phyloP scores from a whole-genome alignment of 2,329 filamentous ascomycete species.

The Sclerotinia nivalis region DNA sequence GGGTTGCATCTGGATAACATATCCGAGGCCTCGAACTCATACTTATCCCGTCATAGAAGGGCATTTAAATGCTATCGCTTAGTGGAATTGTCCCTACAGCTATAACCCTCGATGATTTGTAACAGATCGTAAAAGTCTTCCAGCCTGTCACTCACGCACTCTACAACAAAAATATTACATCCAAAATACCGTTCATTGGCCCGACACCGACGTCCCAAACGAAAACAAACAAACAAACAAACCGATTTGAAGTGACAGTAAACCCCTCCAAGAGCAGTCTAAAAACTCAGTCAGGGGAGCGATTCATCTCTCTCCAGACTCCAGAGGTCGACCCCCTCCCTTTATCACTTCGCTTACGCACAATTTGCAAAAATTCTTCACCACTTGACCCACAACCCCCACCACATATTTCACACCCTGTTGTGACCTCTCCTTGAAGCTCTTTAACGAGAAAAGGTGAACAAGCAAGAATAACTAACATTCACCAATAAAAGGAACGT shows the following conservation, averaged over 20 bases:
- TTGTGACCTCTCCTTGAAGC: neutral
- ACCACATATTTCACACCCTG: neutral
- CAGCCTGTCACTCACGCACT: no score
- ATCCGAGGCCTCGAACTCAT: neutral
- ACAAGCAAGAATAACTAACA: no score
- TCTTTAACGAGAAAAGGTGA: neutral
- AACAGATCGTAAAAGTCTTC: no score
- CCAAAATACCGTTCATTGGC: no score
- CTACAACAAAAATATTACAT: no score
- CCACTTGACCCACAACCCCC: neutral
- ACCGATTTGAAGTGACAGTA: neutral
- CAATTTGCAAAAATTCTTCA: neutral
- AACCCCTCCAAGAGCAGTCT: neutral
- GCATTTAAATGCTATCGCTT: neutral
- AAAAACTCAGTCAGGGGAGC: neutral
- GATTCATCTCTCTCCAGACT: neutral
- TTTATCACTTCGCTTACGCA: slow-evolving; percentile 7
- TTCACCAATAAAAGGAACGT: rapidly evolving
- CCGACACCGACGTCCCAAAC: neutral
- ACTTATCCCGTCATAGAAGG: neutral
- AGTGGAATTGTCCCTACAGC: no score
- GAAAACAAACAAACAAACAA: neutral
- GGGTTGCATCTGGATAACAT: neutral
- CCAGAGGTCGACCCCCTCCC: neutral
- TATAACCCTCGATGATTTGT: no score